These are phyloP conservation scores for Polyporus tsugae DNA, from an alignment of 1,284 basidiomycete species.

Conservation along the genomic window DNA sequence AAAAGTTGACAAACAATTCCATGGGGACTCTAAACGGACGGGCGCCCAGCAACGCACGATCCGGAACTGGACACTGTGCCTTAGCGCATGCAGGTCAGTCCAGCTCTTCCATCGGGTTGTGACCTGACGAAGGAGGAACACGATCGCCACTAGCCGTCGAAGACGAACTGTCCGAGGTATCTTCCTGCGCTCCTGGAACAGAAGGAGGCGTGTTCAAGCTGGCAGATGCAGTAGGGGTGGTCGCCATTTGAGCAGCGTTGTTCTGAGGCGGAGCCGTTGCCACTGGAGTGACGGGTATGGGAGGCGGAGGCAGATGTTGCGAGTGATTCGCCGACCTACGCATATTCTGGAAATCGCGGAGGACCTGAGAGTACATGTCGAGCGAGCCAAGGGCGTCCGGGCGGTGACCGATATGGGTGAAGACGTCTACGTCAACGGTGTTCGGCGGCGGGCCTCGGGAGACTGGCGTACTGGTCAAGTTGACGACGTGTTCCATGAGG, in stretches of 20 bases:
- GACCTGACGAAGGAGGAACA: background rate
- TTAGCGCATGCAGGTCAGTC: background rate
- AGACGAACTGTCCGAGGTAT: background rate
- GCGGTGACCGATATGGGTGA: background rate
- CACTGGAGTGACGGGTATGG: background rate
- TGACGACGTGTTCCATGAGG: background rate
- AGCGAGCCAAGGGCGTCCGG: background rate
- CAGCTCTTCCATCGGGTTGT: background rate
- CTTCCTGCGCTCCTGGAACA: background rate
- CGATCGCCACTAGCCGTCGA: background rate
- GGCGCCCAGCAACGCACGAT: background rate
- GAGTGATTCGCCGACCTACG: background rate
- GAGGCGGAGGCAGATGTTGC: background rate
- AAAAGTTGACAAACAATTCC: background rate
- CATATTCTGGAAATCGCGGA: background rate
- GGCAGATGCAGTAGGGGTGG: background rate
- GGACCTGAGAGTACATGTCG: background rate
- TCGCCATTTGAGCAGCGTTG: background rate
- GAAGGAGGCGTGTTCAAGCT: background rate
- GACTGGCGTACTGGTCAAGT: background rate
- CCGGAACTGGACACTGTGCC: background rate
- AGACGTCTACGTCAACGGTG: background rate
- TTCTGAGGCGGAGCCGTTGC: background rate
- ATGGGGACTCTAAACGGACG: background rate
- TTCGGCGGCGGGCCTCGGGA: slow-evolving; percentile 5